Conservation (phyloP, 2,329 filamentous ascomycete genomes). For the Aspergillus tamarii region DNA sequence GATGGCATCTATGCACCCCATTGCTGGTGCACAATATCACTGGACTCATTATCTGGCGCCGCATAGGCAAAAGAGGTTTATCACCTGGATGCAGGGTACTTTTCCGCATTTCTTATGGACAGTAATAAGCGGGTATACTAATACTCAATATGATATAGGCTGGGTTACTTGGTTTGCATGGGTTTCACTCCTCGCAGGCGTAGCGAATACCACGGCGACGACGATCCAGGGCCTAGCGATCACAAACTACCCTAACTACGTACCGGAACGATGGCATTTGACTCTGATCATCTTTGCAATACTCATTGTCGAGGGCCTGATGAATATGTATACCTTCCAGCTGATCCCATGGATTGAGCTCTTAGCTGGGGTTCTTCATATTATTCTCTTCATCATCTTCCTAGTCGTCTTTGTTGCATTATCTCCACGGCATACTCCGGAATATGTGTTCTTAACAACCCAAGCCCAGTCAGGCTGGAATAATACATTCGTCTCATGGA, state of each 20-base stretch:
- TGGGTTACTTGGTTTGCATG: constrained; percentile 50
- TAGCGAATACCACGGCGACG: constrained; percentile 38
- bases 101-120: constrained; percentile 20
- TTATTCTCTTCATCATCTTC: constrained; percentile 33
- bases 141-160: constrained; percentile 22
- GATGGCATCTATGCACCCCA: constrained; percentile 45
- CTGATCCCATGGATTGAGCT: constrained; percentile 47
- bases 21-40: constrained; percentile 49
- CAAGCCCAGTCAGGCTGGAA: constrained; percentile 36
- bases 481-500: constrained; percentile 35
- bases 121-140: background rate
- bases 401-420: constrained; percentile 37
- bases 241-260: constrained; percentile 37
- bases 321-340: constrained; percentile 31
- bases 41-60: constrained; percentile 45
- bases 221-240: constrained; percentile 40
- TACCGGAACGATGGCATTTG: constrained; percentile 41
- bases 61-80: constrained; percentile 30
- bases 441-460: constrained; percentile 37
- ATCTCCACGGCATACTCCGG: constrained; percentile 34
- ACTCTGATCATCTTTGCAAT: constrained; percentile 44
- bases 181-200: constrained; percentile 39
- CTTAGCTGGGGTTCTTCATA: constrained; percentile 34
- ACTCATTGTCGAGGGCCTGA: constrained; percentile 24
- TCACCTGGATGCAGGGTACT: constrained; percentile 35